Evolutionary conservation across 768 basidiomycete genomes (phyloP), one percentile per base, ranked within the genome.

Genomic region (Royoungia palumana): DNA sequence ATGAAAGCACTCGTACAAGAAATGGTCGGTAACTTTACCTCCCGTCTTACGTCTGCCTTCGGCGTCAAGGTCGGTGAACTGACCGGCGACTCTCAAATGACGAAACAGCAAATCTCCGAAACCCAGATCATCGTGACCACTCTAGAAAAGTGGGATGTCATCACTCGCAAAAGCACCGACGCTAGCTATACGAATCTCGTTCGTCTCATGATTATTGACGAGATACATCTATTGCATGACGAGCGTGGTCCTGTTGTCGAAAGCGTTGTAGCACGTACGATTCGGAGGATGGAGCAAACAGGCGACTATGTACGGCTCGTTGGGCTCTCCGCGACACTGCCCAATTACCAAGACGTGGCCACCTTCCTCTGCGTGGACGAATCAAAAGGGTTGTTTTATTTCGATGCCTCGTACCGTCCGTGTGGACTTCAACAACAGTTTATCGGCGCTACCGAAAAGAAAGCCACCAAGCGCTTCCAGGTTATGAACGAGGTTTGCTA

Each of bases 1-100:
- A 99, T 99, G 96, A 99, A 99, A 68, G 96, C 94, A 4, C 80
- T 99, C 49, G 95, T 99, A 0, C 95, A 98, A 64, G 96, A 99
- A 70, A 94, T 95, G 87, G 95, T 98, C 50, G 90, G 92, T 55
- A 95, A 94, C 66, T 99, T 99, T 63, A 77, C 78, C 27, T 72
- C 80, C 7, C 86, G 95, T 5, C 82, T 99, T 10, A 48, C 53
- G 38, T 67, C 67, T 1, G 67, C 74, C 0, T 85, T 76, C 60
- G 89, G 87, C 35, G 77, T 99, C 70, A 87, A 82, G 51, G 89
- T 99, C 39, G 91, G 90, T 24, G 96, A 99, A 67, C 78, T 99
- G 47, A 99, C 96, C 1, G 96, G 96, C 21, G 96, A 99, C 67
- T 81, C 91, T 22, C 94, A 97, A 75, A 89, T 98, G 81, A 99